Conservation (phyloP, 768 basidiomycete species). For the Boletales sp. region DNA sequence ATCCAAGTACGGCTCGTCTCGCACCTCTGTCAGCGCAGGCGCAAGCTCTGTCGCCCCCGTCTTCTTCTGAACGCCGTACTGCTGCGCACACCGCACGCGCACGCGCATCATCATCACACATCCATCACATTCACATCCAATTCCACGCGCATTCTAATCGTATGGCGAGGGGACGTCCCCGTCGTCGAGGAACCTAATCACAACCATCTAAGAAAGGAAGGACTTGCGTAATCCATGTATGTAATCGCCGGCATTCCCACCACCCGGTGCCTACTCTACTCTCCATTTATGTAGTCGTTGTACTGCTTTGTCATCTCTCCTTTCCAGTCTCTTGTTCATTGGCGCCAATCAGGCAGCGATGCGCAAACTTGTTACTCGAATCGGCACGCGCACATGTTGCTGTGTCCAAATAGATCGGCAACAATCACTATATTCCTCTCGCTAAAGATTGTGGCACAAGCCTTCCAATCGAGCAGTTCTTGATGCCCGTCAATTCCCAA, state of each 20-base stretch:
- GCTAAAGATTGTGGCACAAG: too few species aligned
- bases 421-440: too few species aligned
- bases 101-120: background rate
- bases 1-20: slow-evolving; percentile 20
- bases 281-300: background rate
- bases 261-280: too few species aligned
- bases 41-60: slow-evolving; percentile 52
- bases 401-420: too few species aligned
- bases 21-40: slow-evolving; percentile 44
- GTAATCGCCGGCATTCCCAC: background rate
- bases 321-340: too few species aligned
- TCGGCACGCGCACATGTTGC: too few species aligned
- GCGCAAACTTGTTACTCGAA: too few species aligned
- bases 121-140: background rate
- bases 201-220: slow-evolving; percentile 17
- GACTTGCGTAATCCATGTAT: slow-evolving; percentile 11
- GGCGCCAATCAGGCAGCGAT: too few species aligned
- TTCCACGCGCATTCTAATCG: too few species aligned
- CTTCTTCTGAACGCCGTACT: slow-evolving; percentile 48
- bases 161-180: too few species aligned
- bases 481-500: background rate
- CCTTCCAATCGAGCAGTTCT: too few species aligned
- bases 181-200: slow-evolving; percentile 13
- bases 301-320: background rate
- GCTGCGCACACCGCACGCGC: too few species aligned